A percentile compares a stretch with the other conserved stretches of the same genome.
These are phyloP conservation scores for Lachnellula arida DNA, from an alignment of 2,329 filamentous ascomycete genomes.

Conservation along the genomic window DNA sequence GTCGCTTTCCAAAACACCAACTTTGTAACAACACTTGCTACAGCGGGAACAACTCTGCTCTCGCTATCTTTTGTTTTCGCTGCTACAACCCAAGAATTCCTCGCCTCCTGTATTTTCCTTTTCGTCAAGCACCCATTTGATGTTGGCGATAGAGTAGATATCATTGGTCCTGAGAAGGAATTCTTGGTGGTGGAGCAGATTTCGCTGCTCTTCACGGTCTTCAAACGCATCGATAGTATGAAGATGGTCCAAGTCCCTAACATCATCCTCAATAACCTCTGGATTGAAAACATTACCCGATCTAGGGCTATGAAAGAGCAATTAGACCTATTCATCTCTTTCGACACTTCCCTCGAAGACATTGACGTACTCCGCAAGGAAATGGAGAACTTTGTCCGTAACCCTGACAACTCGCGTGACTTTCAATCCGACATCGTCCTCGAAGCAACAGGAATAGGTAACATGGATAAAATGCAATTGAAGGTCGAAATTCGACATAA, in stretches of 20 bases:
- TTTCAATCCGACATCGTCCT: slow-evolving; percentile 80
- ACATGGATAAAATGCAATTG: slow-evolving; percentile 81
- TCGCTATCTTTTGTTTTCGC: slow-evolving; percentile 87
- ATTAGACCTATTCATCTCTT: slow-evolving; percentile 70
- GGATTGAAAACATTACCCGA: slow-evolving; percentile 87
- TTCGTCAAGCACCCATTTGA: slow-evolving; percentile 97
- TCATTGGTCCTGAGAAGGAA: slow-evolving; percentile 44
- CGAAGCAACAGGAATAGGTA: slow-evolving; percentile 67
- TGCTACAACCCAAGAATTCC: slow-evolving; percentile 87
- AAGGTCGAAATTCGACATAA: slow-evolving; percentile 83
- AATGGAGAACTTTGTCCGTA: slow-evolving; percentile 79
- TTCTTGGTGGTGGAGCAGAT: slow-evolving; percentile 69
- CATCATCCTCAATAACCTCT: slow-evolving; percentile 75
- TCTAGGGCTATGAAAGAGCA: slow-evolving; percentile 84
- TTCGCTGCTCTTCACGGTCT: slow-evolving; percentile 84
- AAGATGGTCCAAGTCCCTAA: slow-evolving; percentile 76
- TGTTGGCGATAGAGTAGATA: slow-evolving; percentile 86
- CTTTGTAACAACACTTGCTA: slow-evolving; percentile 77
- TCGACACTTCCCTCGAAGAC: slow-evolving; percentile 81
- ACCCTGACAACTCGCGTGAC: slow-evolving; percentile 68
- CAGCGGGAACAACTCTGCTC: slow-evolving; percentile 37
- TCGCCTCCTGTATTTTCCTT: slow-evolving; percentile 95
- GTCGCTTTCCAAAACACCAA: slow-evolving; percentile 81
- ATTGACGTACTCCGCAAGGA: slow-evolving; percentile 77
- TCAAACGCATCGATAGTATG: slow-evolving; percentile 73